A percentile compares a stretch with the other conserved stretches of the same genome.
phyloP scores from a whole-genome alignment of 139 green algal species.

The Nannochloris sp. region DNA sequence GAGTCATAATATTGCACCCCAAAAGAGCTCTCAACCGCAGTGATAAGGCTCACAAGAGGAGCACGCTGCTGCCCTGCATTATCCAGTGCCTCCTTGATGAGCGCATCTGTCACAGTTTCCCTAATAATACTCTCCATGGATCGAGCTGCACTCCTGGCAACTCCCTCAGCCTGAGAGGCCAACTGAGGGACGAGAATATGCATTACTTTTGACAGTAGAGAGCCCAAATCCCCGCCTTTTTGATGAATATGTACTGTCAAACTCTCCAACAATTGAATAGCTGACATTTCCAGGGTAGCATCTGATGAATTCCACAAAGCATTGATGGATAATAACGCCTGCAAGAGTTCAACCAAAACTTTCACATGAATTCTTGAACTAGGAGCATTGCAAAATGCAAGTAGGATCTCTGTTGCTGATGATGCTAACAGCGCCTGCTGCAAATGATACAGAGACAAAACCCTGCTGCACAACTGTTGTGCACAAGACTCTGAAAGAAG shows the following conservation, averaged over 20 bases:
- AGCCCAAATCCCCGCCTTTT: background rate
- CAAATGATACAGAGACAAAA: background rate
- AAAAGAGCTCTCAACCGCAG: constrained; percentile 50
- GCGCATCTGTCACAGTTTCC: constrained; percentile 30
- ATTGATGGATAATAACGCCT: background rate
- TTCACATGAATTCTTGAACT: too few relatives aligned
- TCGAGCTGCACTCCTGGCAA: constrained; percentile 44
- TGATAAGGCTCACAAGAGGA: constrained; percentile 45
- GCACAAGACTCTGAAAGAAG: constrained; percentile 31
- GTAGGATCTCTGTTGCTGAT: background rate
- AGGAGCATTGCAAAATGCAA: background rate
- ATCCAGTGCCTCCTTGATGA: constrained; percentile 12
- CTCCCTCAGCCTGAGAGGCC: constrained; percentile 61
- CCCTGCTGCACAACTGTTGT: background rate
- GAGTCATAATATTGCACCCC: constrained; percentile 50
- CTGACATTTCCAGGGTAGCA: constrained; percentile 2
- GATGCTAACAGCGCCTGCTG: background rate
- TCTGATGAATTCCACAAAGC: background rate
- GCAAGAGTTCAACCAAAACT: background rate
- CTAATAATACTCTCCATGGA: constrained; percentile 43
- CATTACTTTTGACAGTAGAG: constrained; percentile 44
- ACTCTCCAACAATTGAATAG: background rate
- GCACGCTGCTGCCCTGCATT: background rate
- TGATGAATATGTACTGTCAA: background rate
- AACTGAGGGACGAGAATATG: constrained; percentile 57